phyloP scores from a whole-genome alignment of 495 filamentous ascomycete genomes.

The Hypomontagnella submonticulosa region DNA sequence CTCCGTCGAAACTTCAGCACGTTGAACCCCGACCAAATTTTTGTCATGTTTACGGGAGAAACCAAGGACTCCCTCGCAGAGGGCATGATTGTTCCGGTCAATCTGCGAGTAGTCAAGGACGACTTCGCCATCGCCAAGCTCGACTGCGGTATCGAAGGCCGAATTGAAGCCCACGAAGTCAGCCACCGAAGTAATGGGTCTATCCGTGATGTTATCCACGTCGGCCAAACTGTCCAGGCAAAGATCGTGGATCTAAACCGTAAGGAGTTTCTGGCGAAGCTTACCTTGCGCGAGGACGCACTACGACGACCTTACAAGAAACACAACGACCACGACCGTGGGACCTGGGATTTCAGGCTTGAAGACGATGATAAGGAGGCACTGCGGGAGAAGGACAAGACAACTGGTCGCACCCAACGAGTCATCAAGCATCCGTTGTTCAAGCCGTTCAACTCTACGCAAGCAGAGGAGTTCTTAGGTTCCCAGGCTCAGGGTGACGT shows the following conservation, averaged over 20 bases:
- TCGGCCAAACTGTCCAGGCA: constrained; percentile 85
- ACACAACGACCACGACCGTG: constrained; percentile 72
- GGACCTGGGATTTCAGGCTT: constrained; percentile 86
- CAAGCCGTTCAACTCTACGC: constrained; percentile 87
- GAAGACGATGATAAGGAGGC: constrained; percentile 83
- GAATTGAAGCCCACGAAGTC: constrained; percentile 77
- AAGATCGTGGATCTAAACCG: constrained; percentile 88
- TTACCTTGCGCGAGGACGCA: constrained; percentile 84
- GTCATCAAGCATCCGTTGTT: constrained; percentile 98
- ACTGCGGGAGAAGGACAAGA: constrained; percentile 82
- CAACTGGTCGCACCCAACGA: constrained; percentile 81
- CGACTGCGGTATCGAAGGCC: constrained; percentile 92
- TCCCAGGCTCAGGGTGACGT: constrained; percentile 87
- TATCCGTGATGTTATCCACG: constrained; percentile 67
- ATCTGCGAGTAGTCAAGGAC: constrained; percentile 85
- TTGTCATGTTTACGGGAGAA: constrained; percentile 97
- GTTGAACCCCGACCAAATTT: constrained; percentile 82
- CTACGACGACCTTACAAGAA: constrained; percentile 75
- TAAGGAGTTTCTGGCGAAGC: constrained; percentile 79
- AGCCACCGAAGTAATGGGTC: constrained; percentile 65
- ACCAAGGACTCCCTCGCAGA: constrained; percentile 82
- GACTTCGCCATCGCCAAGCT: constrained; percentile 93
- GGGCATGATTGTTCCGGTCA: constrained; percentile 91
- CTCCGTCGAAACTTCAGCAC: constrained; percentile 81
- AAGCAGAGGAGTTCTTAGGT: constrained; percentile 93